Base-by-base conservation (phyloP, 2,329 filamentous ascomycete species). In the Berkeleyomyces rouxiae region DNA sequence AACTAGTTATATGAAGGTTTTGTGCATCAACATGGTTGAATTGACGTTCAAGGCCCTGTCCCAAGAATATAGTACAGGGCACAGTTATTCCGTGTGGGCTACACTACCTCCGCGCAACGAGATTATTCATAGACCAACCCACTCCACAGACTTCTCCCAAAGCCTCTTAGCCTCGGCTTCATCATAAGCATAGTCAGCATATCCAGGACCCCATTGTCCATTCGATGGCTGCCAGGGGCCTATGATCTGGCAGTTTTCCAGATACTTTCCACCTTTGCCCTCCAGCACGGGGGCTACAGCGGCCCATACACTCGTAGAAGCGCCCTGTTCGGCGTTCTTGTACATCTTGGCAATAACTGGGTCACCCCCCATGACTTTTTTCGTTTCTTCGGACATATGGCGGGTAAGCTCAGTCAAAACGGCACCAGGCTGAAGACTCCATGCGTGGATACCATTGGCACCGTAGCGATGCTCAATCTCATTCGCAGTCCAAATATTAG, bases 401-500 rank as follows among this genome's bases (percentile, higher is more conserved):
- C 53, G 60, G 13, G 47, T 55, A 1, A 67, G 59, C 16, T 65
- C 64, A 1, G 65, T 67, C 4, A 61, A 51, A 31, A 66, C 66
- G 11, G 59, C 63, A 3, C 67, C 68, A 0, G 68, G 67, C 13
- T 69, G 67, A 4, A 68, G 64, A 44, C 42, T 66, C 9, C 11
- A 66, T 43, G 40, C 57, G 49, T 42, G 40, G n/a, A 39, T 58
- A 31, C 58, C 55, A 40, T 46, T 49, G 39, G 58, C 31, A 4
- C 63, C 23, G 13, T 67, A 59, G 3, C 66, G 65, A 16, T 36
- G 63, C 7, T 59, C 65, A 4, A 68, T 61, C 44, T 64, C 65
- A 5, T 66, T 40, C 4, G 66, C 61, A 61, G 68, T 67, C 11
- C 71, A 67, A 6, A 70, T 66, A 46, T 70, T 71, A 16, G 70